Evolutionary conservation across 305 asterid genomes (phyloP).

Genomic region (Euphrasia arctica): DNA sequence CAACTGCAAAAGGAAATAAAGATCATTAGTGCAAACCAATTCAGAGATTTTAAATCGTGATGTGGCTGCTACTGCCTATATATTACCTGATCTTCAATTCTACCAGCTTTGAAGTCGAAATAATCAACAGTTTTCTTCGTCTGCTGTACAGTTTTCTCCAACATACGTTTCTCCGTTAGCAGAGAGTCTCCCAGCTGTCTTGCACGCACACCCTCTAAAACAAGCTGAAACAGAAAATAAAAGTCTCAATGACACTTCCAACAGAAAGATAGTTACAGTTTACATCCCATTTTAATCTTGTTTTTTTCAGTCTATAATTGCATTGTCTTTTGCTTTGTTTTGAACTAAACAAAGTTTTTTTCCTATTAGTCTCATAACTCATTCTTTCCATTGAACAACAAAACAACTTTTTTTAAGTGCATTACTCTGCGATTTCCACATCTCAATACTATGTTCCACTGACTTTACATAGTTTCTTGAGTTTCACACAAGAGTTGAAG

Average conservation of each 20-base stretch:
- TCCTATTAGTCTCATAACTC: no score
- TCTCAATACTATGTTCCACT: background rate
- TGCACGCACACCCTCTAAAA: conserved; percentile 76
- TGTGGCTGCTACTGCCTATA: conserved; percentile 19
- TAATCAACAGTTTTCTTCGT: conserved; percentile 55
- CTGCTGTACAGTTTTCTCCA: conserved; percentile 64
- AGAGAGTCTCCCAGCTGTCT: conserved; percentile 64
- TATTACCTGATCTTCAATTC: conserved; percentile 89
- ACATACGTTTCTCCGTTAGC: conserved; percentile 58
- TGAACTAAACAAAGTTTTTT: background rate
- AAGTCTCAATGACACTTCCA: conserved; percentile 18
- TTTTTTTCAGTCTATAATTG: no score
- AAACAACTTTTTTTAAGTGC: background rate
- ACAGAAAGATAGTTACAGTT: conserved; percentile 7
- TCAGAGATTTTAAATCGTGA: conserved; percentile 18
- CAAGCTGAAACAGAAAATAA: conserved; percentile 62
- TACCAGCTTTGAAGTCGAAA: conserved; percentile 59
- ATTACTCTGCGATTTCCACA: background rate
- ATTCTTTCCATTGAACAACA: background rate
- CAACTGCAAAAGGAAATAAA: conserved; percentile 57
- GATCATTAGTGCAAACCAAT: conserved; percentile 22
- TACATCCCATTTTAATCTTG: no score
- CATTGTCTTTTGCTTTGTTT: background rate
- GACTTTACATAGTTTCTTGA: background rate
- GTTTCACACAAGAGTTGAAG: background rate